Conservation (phyloP, 164 flowering plant species). For the Sextonia rubra region DNA sequence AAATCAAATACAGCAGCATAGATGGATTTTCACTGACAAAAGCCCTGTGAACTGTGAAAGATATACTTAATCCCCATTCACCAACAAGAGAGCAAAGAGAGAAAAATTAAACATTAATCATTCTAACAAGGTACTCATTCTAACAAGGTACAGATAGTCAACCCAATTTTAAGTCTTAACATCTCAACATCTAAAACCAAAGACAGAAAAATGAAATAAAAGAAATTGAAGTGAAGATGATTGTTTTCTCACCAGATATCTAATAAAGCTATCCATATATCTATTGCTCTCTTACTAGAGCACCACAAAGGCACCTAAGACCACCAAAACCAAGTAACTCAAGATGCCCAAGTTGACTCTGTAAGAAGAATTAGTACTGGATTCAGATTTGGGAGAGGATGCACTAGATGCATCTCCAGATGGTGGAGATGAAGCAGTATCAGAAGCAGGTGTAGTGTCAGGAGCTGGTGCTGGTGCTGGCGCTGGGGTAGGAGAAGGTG, state of each 20-base stretch:
- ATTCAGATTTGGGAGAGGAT: constrained; percentile 11
- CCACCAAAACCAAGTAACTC: constrained; percentile 36
- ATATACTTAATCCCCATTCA: no score
- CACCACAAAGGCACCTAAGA: constrained; percentile 32
- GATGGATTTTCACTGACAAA: no score
- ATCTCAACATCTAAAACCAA: neutral
- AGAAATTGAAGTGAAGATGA: constrained; percentile 12
- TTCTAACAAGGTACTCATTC: no score
- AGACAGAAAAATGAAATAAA: constrained; percentile 2
- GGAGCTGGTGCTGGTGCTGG: constrained; percentile 51
- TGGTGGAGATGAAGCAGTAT: constrained; percentile 27
- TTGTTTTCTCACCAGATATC: no score
- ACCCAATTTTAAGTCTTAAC: neutral
- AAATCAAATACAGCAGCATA: neutral
- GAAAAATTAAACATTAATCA: no score
- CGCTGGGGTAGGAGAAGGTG: constrained; percentile 73
- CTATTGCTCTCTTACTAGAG: constrained; percentile 28
- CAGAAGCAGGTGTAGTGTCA: constrained; percentile 44
- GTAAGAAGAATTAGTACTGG: constrained; percentile 28
- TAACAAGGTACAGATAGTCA: no score
- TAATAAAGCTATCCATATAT: constrained; percentile 18
- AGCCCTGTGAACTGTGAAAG: no score
- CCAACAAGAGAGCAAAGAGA: no score
- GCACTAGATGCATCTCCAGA: neutral
- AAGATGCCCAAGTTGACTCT: constrained; percentile 22